Evolutionary conservation across 2,329 filamentous ascomycete genomes (phyloP), one percentile per base, ranked within the genome.

Genomic region (Botrytis porri): DNA sequence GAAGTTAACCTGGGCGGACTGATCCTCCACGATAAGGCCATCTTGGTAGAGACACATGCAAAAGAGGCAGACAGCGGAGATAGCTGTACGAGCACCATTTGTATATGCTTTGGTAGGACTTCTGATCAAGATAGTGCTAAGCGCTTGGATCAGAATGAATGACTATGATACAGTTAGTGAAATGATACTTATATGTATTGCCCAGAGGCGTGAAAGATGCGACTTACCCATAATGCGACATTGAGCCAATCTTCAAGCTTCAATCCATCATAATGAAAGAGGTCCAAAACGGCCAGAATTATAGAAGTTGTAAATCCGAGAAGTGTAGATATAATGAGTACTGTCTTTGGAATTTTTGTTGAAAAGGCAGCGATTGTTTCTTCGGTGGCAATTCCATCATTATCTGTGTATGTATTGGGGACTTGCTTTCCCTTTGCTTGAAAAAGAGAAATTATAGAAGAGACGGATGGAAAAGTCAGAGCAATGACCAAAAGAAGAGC

Each of bases 371-470:
- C 85, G 70, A 89, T 80, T 1, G 89, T 89, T 78, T 91, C 89
- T 59, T 88, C 85, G 0, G 89, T 91, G 45, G 90, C 91, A 75
- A 86, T 85, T 66, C 92, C 92, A 81, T 95, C 92, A 75, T 86
- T 82, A 78, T 95, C 92, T 77, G 89, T 84, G 78, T 94, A 94
- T 20, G 85, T 83, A 18, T 85, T 82, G 59, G 78, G 73, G 81
- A 79, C 74, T 66, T 76, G 57, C 80, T 77, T 77, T 18, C 48
- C 65, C 74, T 80, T 64, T 62, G 65, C 57, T 79, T 77, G 73
- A 80, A 76, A 75, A 76, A 85, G 84, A 45, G 76, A 76, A 63
- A 81, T 51, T 51, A 83, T 76, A 61, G 81, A 80, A 54, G 79
- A 73, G 35, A 83, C 48, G 59, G 82, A 82, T 16, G 84, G 84